Percentiles rank a stretch among this genome's conserved stretches.
These are phyloP conservation scores for Fraxinus velutina DNA, from an alignment of 305 asterid species.

Conservation along the genomic window DNA sequence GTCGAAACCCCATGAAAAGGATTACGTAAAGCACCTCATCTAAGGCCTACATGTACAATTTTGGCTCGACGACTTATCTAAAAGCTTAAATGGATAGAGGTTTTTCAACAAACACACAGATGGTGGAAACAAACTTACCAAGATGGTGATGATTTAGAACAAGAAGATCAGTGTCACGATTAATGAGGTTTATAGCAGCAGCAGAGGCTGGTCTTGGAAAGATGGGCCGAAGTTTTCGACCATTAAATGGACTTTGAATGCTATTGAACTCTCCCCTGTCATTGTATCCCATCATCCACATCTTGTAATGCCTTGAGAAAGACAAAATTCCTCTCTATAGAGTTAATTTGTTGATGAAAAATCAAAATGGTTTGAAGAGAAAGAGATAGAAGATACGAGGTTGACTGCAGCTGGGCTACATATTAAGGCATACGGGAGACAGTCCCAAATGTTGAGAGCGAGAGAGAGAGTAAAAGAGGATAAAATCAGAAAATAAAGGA, in stretches of 20 bases:
- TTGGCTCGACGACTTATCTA: not conserved
- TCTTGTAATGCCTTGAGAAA: constrained; percentile 16
- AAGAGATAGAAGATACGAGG: constrained; percentile 37
- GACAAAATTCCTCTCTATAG: not conserved
- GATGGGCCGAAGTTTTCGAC: constrained; percentile 57
- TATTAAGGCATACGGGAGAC: not conserved
- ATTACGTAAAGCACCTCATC: not conserved
- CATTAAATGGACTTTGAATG: constrained; percentile 51
- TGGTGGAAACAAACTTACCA: constrained; percentile 5
- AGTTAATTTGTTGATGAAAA: not conserved
- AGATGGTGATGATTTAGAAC: constrained; percentile 65
- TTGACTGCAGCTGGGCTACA: constrained; percentile 32
- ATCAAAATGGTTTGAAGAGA: not conserved
- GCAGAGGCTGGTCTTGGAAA: constrained; percentile 48
- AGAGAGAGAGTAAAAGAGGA: not conserved
- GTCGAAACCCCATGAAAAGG: not conserved
- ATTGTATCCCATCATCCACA: constrained; percentile 95
- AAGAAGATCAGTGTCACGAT: constrained; percentile 39
- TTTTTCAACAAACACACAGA: not conserved
- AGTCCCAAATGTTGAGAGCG: not conserved
- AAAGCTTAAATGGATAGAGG: not conserved
- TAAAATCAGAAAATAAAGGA: not conserved
- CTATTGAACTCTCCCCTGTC: constrained; percentile 51
- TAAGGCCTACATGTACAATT: not conserved
- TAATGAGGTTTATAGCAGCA: constrained; percentile 25